Evolutionary conservation across 2,329 filamentous ascomycete genomes (phyloP).

Genomic region (Xylariaceae sp.): DNA sequence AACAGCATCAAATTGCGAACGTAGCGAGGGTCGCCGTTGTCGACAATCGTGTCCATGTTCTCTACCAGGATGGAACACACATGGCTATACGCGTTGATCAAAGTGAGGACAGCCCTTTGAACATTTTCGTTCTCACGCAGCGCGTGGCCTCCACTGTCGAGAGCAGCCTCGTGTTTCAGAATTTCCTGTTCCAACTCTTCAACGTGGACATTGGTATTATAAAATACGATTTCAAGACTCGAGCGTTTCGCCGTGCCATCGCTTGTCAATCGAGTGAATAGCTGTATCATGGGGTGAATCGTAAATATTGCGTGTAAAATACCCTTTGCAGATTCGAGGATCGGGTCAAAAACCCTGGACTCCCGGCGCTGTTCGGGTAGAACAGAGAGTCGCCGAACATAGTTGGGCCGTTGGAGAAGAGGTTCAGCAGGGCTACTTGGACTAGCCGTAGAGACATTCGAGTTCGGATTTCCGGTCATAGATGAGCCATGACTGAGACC

Average conservation of each 20-base stretch:
- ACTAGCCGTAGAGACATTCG: constrained; percentile 53
- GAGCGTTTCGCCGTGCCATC: constrained; percentile 67
- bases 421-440: constrained; percentile 67
- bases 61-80: constrained; percentile 66
- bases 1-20: constrained; percentile 69
- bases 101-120: constrained; percentile 66
- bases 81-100: constrained; percentile 70
- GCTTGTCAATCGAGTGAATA: constrained; percentile 66
- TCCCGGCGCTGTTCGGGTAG: constrained; percentile 69
- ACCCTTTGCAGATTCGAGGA: constrained; percentile 70
- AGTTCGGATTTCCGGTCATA: constrained; percentile 59
- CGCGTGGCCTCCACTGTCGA: constrained; percentile 56
- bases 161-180: constrained; percentile 62
- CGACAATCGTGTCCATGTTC: constrained; percentile 69
- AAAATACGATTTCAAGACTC: constrained; percentile 71
- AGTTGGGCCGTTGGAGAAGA: constrained; percentile 64
- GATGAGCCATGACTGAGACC: constrained; percentile 73
- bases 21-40: constrained; percentile 71
- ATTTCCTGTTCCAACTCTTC: constrained; percentile 71
- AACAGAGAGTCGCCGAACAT: constrained; percentile 68
- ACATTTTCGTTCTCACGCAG: constrained; percentile 68
- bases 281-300: constrained; percentile 72
- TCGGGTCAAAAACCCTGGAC: constrained; percentile 65
- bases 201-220: constrained; percentile 71
- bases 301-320: constrained; percentile 72